These are phyloP conservation scores for Trichosporon coremiiforme DNA, from an alignment of 1,284 basidiomycete genomes.

Conservation along the genomic window DNA sequence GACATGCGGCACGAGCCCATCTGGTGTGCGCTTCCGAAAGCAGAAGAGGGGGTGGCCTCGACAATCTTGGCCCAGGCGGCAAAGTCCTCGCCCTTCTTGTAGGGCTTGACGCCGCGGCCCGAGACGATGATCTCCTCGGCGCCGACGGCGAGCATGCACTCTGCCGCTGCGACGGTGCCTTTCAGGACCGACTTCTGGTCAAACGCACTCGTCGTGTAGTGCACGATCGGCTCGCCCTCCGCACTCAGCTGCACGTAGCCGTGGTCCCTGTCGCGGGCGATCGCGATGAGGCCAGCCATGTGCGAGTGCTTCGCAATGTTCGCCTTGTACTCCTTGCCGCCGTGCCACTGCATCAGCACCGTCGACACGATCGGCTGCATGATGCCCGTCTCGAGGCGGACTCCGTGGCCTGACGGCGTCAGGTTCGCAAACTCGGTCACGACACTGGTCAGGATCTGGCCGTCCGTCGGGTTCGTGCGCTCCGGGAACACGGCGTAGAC, in stretches of 20 bases:
- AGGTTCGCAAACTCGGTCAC: slow-evolving; percentile 49
- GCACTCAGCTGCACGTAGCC: slow-evolving; percentile 55
- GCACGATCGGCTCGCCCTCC: slow-evolving; percentile 49
- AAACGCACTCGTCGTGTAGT: slow-evolving; percentile 54
- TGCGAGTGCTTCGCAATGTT: slow-evolving; percentile 43
- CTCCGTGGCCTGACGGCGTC: slow-evolving; percentile 52
- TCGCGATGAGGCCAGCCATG: slow-evolving; percentile 37
- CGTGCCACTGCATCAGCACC: slow-evolving; percentile 50
- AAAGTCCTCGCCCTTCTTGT: slow-evolving; percentile 35
- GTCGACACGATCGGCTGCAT: slow-evolving; percentile 54
- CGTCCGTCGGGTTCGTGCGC: slow-evolving; percentile 57
- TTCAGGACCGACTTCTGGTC: slow-evolving; percentile 52
- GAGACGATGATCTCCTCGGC: slow-evolving; percentile 55
- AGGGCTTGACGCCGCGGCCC: slow-evolving; percentile 43
- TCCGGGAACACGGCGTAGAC: slow-evolving; percentile 57
- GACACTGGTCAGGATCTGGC: slow-evolving; percentile 58
- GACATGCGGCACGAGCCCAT: slow-evolving; percentile 59
- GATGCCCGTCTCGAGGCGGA: slow-evolving; percentile 58
- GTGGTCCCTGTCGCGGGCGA: slow-evolving; percentile 37
- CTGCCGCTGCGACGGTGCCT: slow-evolving; percentile 53
- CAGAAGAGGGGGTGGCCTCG: slow-evolving; percentile 26
- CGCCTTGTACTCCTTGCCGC: slow-evolving; percentile 52
- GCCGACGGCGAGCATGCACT: slow-evolving; percentile 56
- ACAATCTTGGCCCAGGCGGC: slow-evolving; percentile 46
- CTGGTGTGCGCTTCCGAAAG: slow-evolving; percentile 49